These are phyloP conservation scores for Chionographis japonica DNA, from an alignment of 106 monocot genomes.

Conservation along the genomic window DNA sequence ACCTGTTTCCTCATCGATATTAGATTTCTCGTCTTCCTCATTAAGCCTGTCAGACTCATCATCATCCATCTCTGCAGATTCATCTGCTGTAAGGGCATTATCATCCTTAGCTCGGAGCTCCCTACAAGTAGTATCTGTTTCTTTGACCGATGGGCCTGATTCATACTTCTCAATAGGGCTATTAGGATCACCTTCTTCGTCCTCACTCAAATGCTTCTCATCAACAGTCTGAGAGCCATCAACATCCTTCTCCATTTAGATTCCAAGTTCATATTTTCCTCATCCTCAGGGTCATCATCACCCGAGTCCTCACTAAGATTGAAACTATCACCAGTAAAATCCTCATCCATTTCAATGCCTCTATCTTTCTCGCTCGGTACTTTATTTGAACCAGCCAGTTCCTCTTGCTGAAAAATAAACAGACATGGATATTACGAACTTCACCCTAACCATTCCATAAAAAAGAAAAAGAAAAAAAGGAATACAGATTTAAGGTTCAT, in stretches of 20 bases:
- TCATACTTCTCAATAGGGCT: conserved; percentile 68
- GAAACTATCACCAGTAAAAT: conserved; percentile 73
- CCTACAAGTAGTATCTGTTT: conserved; percentile 32
- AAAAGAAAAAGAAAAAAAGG: background rate
- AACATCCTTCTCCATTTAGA: conserved; percentile 70
- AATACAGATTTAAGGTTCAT: background rate
- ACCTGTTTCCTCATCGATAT: conserved; percentile 20
- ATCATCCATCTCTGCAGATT: conserved; percentile 29
- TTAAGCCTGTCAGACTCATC: conserved; percentile 12
- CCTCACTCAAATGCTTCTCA: conserved; percentile 72
- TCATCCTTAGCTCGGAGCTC: conserved; percentile 84
- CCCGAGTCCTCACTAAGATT: conserved; percentile 77
- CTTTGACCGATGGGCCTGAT: conserved; percentile 67
- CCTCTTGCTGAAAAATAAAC: conserved; percentile 44
- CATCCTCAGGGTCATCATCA: conserved; percentile 35
- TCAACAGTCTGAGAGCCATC: conserved; percentile 46
- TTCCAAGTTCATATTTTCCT: conserved; percentile 67
- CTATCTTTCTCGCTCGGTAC: conserved; percentile 44
- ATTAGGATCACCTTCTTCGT: conserved; percentile 53
- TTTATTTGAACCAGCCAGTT: conserved; percentile 39
- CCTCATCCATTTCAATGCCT: conserved; percentile 92
- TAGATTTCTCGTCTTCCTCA: conserved; percentile 16
- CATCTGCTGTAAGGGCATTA: conserved; percentile 23
- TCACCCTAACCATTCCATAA: background rate
- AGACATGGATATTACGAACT: conserved; percentile 5